Conservation (phyloP, 108 stramenopile genomes). For the Conticribra weissflogii region DNA sequence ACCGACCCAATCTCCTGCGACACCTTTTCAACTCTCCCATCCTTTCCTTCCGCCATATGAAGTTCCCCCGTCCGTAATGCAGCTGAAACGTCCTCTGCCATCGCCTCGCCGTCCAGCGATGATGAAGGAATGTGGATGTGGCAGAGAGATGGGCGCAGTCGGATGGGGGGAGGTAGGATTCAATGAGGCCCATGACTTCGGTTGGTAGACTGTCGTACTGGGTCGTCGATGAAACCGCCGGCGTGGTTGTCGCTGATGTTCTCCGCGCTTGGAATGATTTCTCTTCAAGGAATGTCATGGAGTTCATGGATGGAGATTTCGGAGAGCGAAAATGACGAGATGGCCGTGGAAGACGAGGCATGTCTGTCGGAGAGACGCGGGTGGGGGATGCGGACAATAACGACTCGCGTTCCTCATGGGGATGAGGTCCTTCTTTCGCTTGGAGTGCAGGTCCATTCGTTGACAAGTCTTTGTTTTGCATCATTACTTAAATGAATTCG, state of each 20-base stretch:
- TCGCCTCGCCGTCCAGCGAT: constrained; percentile 32
- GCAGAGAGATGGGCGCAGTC: constrained; percentile 37
- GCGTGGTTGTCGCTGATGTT: not conserved
- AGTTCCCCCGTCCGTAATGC: constrained; percentile 14
- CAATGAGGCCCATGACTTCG: constrained; percentile 19
- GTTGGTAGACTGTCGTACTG: constrained; percentile 3
- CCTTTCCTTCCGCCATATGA: not conserved
- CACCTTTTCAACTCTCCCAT: not conserved
- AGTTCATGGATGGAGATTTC: not conserved
- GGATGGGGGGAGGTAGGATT: constrained; percentile 38
- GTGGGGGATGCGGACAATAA: too few relatives aligned
- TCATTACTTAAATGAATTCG: too few relatives aligned
- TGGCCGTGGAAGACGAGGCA: too few relatives aligned
- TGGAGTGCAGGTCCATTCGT: too few relatives aligned
- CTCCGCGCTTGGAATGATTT: not conserved
- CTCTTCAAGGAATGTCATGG: not conserved
- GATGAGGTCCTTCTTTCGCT: too few relatives aligned
- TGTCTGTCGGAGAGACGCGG: too few relatives aligned
- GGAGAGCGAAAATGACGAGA: not conserved
- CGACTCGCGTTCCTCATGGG: too few relatives aligned
- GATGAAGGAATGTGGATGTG: constrained; percentile 23
- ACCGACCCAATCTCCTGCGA: constrained; percentile 1
- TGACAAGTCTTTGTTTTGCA: too few relatives aligned
- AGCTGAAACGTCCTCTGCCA: constrained; percentile 30
- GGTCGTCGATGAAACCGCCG: not conserved